Conservation (phyloP, 2,329 filamentous ascomycete species). For the Xylariaceae sp. region DNA sequence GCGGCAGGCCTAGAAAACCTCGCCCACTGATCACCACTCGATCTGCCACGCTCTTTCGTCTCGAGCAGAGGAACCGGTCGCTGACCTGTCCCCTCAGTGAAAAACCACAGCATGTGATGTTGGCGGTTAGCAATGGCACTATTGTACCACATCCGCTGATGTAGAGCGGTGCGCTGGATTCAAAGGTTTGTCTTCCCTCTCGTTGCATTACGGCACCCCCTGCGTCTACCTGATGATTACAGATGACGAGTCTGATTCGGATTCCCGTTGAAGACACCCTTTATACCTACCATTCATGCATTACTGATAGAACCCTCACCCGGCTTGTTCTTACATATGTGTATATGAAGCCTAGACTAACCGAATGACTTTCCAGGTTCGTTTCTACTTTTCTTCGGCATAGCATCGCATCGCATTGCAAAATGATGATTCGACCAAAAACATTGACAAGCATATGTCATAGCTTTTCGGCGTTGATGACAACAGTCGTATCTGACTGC, state of each 20-base stretch:
- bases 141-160: too few relatives aligned
- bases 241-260: conserved; percentile 64
- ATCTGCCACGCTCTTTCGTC: conserved; percentile 5
- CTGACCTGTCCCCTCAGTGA: conserved; percentile 9
- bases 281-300: conserved; percentile 57
- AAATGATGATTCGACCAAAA: conserved; percentile 75
- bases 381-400: conserved; percentile 8
- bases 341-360: conserved; percentile 12
- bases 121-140: background rate
- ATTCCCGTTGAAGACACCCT: conserved; percentile 57
- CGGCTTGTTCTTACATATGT: background rate
- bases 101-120: background rate
- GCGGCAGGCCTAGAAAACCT: conserved; percentile 99
- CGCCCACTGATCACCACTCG: conserved; percentile 71
- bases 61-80: background rate
- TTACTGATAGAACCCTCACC: conserved; percentile 25
- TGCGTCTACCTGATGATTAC: conserved; percentile 44
- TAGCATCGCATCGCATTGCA: conserved; percentile 25
- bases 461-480: conserved; percentile 59
- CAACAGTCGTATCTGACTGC: conserved; percentile 42
- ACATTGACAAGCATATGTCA: conserved; percentile 98
- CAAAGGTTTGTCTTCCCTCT: conserved; percentile 10
- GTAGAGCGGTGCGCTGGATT: background rate
- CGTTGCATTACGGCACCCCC: background rate
- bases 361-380: conserved; percentile 9